phyloP scores from a whole-genome alignment of 2,329 filamentous ascomycete genomes.

The Aspergillus sp. region DNA sequence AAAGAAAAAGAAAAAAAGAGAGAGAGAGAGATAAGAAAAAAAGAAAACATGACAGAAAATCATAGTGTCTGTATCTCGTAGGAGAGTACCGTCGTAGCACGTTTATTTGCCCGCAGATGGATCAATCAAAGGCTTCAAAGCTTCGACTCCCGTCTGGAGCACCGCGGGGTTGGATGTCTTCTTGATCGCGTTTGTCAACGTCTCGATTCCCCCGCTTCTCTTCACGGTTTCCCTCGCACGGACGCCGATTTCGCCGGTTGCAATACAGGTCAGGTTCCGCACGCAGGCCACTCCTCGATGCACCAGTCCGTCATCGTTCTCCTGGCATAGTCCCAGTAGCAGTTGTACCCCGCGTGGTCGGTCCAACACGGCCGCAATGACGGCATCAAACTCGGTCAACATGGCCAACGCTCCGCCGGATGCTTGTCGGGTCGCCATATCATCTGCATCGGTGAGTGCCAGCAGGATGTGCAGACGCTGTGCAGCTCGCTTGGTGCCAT shows the following conservation, averaged over 20 bases:
- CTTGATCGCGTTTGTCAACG: slow-evolving; percentile 65
- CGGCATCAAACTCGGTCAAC: slow-evolving; percentile 71
- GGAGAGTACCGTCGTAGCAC: no score
- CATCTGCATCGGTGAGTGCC: slow-evolving; percentile 81
- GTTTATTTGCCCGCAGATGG: not conserved
- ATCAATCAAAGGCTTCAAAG: slow-evolving; percentile 54
- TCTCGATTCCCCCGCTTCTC: slow-evolving; percentile 59
- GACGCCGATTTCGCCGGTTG: slow-evolving; percentile 61
- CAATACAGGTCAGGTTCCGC: slow-evolving; percentile 62
- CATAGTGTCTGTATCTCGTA: not conserved
- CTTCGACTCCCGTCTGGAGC: slow-evolving; percentile 65
- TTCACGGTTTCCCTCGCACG: slow-evolving; percentile 58
- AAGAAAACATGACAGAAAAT: not conserved
- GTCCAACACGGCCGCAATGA: slow-evolving; percentile 66
- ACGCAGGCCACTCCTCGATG: slow-evolving; percentile 71
- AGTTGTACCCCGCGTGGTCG: slow-evolving; percentile 68
- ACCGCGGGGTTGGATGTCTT: slow-evolving; percentile 66
- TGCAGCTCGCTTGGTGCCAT: slow-evolving; percentile 59
- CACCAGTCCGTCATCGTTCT: slow-evolving; percentile 52
- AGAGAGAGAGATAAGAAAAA: not conserved
- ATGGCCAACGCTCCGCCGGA: slow-evolving; percentile 86
- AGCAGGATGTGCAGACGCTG: slow-evolving; percentile 78
- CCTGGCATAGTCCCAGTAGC: slow-evolving; percentile 74
- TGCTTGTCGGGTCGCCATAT: slow-evolving; percentile 71
- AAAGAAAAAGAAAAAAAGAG: not conserved